Evolutionary conservation across 495 filamentous ascomycete species (phyloP).

Genomic region (Mytilinidion resinicola): DNA sequence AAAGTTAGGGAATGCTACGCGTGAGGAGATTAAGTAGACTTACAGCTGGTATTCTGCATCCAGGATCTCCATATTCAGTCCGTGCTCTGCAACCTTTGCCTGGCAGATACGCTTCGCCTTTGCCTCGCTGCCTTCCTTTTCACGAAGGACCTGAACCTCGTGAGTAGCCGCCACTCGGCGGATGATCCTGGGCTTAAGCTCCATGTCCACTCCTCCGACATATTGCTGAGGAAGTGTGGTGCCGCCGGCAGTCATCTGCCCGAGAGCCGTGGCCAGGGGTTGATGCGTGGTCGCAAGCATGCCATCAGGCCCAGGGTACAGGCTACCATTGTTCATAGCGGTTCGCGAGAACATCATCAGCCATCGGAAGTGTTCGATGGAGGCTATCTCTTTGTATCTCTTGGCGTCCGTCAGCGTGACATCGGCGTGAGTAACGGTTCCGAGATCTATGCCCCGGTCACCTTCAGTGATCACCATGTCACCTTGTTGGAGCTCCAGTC

Average conservation of each 20-base stretch:
- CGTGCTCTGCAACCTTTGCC: slow-evolving; percentile 90
- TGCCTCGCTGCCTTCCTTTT: slow-evolving; percentile 96
- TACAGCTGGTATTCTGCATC: slow-evolving; percentile 99
- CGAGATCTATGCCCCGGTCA: slow-evolving; percentile 90
- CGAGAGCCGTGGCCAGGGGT: slow-evolving; percentile 14
- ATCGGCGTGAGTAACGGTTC: slow-evolving; percentile 81
- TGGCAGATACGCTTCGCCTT: slow-evolving; percentile 95
- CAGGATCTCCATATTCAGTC: slow-evolving; percentile 94
- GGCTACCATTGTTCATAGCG: slow-evolving; percentile 48
- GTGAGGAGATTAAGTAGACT: slow-evolving; percentile 32
- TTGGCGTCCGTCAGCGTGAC: slow-evolving; percentile 78
- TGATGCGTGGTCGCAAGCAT: slow-evolving; percentile 16
- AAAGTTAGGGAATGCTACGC: slow-evolving; percentile 11
- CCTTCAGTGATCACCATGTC: slow-evolving; percentile 97
- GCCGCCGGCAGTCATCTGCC: slow-evolving; percentile 2
- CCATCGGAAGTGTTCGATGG: slow-evolving; percentile 91
- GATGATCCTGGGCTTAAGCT: slow-evolving; percentile 92
- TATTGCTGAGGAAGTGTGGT: not conserved
- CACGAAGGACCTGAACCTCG: slow-evolving; percentile 76
- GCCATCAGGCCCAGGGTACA: slow-evolving; percentile 39
- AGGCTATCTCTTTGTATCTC: slow-evolving; percentile 78
- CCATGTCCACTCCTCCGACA: slow-evolving; percentile 32
- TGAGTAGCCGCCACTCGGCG: slow-evolving; percentile 87
- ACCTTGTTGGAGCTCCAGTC: slow-evolving; percentile 78
- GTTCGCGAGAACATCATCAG: slow-evolving; percentile 92